Conservation (phyloP, 2,329 filamentous ascomycete species). For the Peltaster fructicola region DNA sequence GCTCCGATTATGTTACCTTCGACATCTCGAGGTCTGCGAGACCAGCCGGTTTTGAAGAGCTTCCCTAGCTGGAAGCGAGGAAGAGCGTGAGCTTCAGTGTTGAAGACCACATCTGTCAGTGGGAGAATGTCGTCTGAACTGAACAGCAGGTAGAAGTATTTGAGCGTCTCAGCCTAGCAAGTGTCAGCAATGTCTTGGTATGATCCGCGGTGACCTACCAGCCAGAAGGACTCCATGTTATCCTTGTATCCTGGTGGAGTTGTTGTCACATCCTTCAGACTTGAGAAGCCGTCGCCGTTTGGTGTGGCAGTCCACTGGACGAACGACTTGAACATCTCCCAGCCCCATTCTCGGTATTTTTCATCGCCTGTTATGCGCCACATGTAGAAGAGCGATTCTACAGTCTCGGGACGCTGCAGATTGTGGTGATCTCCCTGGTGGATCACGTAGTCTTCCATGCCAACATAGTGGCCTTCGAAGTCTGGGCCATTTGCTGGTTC, state of each 20-base stretch:
- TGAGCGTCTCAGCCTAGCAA: conserved; percentile 72
- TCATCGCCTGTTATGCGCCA: conserved; percentile 89
- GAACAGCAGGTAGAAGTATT: conserved; percentile 94
- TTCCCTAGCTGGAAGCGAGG: conserved; percentile 69
- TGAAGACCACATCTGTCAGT: conserved; percentile 75
- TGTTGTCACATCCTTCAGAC: conserved; percentile 54
- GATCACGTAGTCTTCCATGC: conserved; percentile 65
- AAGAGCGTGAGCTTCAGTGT: conserved; percentile 86
- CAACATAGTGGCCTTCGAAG: conserved; percentile 32
- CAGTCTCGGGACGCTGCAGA: conserved; percentile 83
- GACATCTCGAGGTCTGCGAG: conserved; percentile 42
- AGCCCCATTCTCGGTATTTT: conserved; percentile 88
- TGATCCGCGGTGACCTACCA: conserved; percentile 39
- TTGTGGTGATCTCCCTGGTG: conserved; percentile 79
- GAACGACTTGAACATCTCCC: conserved; percentile 95
- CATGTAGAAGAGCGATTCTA: conserved; percentile 97
- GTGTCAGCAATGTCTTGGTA: background rate
- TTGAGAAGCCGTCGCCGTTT: conserved; percentile 67
- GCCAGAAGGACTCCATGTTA: conserved; percentile 99
- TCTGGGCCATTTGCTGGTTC: conserved; percentile 13
- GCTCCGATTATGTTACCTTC: conserved; percentile 10
- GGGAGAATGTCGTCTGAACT: conserved; percentile 67
- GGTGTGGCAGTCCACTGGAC: conserved; percentile 66
- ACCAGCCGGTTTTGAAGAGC: conserved; percentile 67
- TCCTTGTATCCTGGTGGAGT: conserved; percentile 56